Evolutionary conservation across 2,329 filamentous ascomycete species (phyloP).

Genomic region (Cladosporium phlei): DNA sequence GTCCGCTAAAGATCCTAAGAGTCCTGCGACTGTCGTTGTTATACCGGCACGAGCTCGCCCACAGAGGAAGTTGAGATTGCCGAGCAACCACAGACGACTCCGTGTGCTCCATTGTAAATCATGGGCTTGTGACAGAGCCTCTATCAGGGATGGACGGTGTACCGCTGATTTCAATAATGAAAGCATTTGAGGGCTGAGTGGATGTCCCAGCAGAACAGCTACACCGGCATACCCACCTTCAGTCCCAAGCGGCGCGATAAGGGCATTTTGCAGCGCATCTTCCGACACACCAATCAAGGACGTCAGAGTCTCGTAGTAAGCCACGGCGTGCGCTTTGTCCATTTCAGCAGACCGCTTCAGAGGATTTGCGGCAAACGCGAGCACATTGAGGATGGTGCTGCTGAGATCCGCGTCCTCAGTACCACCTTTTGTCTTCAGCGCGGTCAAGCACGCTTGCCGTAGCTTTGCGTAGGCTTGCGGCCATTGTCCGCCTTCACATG

Average conservation of each 20-base stretch:
- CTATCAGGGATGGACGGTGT: conserved; percentile 16
- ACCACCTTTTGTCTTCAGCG: conserved; percentile 17
- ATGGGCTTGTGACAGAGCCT: conserved; percentile 2
- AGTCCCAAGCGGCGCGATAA: conserved; percentile 29
- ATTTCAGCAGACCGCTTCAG: conserved; percentile 29
- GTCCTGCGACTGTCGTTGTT: conserved; percentile 50
- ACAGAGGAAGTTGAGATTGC: conserved; percentile 50
- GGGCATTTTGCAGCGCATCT: conserved; percentile 26
- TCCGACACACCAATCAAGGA: conserved; percentile 17
- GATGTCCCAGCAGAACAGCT: conserved; percentile 25
- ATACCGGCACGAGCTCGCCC: conserved; percentile 38
- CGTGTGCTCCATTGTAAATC: conserved; percentile 19
- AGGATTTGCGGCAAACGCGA: conserved; percentile 38
- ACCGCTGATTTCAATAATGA: conserved; percentile 22
- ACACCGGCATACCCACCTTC: conserved; percentile 25
- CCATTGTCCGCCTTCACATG: conserved; percentile 35
- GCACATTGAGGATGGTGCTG: conserved; percentile 23
- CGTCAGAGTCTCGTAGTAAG: conserved; percentile 31
- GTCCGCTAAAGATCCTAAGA: conserved; percentile 54
- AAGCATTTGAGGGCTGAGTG: conserved; percentile 25
- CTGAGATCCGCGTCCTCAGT: conserved; percentile 21
- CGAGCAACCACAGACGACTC: conserved; percentile 52
- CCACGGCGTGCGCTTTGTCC: conserved; percentile 20
- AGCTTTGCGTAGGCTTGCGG: conserved; percentile 39
- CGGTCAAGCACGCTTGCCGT: conserved; percentile 35